Percentiles rank a stretch among this genome's conserved stretches.
These are phyloP conservation scores for Tolypocladium paradoxum DNA, from an alignment of 2,329 filamentous ascomycete species.

Conservation along the genomic window DNA sequence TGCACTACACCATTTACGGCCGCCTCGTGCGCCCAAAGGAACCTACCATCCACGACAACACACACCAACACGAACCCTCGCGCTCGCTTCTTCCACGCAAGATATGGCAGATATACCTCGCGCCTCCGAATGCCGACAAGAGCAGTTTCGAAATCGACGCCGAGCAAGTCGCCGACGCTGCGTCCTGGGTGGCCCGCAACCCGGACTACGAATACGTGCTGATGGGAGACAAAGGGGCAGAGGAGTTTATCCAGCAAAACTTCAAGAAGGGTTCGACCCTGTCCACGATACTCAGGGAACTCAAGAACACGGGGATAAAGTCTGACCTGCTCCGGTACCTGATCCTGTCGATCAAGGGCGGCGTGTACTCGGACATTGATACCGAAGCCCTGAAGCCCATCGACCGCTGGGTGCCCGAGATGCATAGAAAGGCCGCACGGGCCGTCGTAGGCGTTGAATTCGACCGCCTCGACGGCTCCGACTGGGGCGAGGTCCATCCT, in stretches of 20 bases:
- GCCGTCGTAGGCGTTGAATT: constrained; percentile 11
- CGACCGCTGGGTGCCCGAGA: constrained; percentile 15
- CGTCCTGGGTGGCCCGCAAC: neutral
- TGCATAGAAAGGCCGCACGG: neutral
- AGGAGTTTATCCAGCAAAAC: neutral
- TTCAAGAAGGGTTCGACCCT: constrained; percentile 4
- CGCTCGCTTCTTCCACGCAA: neutral
- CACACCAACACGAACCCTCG: neutral
- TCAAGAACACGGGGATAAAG: constrained; percentile 16
- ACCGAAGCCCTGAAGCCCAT: constrained; percentile 43
- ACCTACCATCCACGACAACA: neutral
- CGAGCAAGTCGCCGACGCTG: neutral
- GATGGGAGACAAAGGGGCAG: neutral
- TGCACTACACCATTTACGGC: neutral
- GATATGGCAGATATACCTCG: constrained; percentile 1
- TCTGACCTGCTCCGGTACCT: constrained; percentile 17
- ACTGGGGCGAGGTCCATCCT: neutral
- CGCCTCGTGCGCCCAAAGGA: neutral
- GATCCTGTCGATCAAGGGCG: constrained; percentile 16
- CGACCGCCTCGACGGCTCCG: constrained; percentile 8
- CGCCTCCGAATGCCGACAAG: neutral
- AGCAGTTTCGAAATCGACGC: neutral
- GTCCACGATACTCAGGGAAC: constrained; percentile 6
- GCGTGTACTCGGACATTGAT: constrained; percentile 47
- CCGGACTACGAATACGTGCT: constrained; percentile 1